Conservation (phyloP, 352 stramenopile genomes). For the Phytophthora pluvialis region DNA sequence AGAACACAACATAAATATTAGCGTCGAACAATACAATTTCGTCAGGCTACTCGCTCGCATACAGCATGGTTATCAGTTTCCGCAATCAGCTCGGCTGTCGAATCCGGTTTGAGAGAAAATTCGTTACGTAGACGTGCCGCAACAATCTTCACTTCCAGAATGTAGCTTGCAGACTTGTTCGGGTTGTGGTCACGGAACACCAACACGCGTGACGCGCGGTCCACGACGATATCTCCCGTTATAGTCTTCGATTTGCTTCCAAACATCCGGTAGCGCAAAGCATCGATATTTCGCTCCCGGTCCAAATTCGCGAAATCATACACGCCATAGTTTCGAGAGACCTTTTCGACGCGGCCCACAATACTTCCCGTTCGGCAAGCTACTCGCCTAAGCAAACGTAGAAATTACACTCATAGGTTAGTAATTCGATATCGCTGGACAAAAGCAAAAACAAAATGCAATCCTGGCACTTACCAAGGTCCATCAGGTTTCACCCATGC, state of each 20-base stretch:
- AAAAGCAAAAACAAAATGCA: background rate
- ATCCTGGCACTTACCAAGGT: constrained; percentile 56
- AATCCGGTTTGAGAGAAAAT: constrained; percentile 64
- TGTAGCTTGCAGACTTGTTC: constrained; percentile 64
- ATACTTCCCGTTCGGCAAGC: constrained; percentile 65
- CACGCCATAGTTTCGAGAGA: constrained; percentile 67
- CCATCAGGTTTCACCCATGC: constrained; percentile 82
- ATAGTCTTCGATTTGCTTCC: constrained; percentile 73
- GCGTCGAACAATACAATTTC: background rate
- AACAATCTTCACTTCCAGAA: constrained; percentile 88
- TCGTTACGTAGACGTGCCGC: constrained; percentile 71
- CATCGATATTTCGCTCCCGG: constrained; percentile 72
- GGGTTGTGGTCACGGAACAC: constrained; percentile 77
- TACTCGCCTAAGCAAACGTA: constrained; percentile 55
- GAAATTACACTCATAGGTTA: constrained; percentile 7
- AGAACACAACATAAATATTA: constrained; percentile 1
- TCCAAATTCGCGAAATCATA: constrained; percentile 90
- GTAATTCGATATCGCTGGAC: background rate
- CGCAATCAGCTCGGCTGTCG: constrained; percentile 62
- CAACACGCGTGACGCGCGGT: constrained; percentile 80
- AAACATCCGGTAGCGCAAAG: constrained; percentile 73
- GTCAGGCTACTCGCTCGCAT: constrained; percentile 11
- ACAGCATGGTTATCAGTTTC: constrained; percentile 75
- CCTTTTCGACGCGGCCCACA: constrained; percentile 53
- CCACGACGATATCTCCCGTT: constrained; percentile 78